Conservation (phyloP, 768 basidiomycete genomes). For the Phylloporus rhodoxanthus region DNA sequence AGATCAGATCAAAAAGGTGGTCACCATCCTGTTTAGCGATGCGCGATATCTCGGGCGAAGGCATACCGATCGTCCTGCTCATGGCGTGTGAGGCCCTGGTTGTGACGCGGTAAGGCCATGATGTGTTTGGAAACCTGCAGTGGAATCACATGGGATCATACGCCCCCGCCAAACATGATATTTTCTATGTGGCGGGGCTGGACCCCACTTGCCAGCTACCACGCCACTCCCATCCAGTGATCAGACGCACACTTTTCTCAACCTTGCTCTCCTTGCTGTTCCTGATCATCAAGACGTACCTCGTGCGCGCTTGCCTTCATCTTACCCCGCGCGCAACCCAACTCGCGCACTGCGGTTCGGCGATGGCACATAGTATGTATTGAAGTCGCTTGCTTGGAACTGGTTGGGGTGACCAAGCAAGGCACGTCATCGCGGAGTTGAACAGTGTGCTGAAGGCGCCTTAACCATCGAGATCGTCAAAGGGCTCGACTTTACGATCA, state of each 20-base stretch:
- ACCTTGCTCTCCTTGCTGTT: slow-evolving; percentile 49
- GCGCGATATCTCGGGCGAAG: too few species aligned
- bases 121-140: too few species aligned
- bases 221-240: slow-evolving; percentile 25
- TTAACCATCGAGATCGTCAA: slow-evolving; percentile 55
- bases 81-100: too few species aligned
- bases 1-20: too few species aligned
- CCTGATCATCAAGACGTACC: slow-evolving; percentile 52
- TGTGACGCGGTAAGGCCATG: too few species aligned
- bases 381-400: slow-evolving; percentile 66
- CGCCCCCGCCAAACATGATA: too few species aligned
- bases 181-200: too few species aligned
- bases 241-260: slow-evolving; percentile 27
- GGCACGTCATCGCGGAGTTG: slow-evolving; percentile 55
- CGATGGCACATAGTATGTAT: slow-evolving; percentile 83
- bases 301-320: slow-evolving; percentile 55
- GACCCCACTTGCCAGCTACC: slow-evolving; percentile 11
- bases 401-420: slow-evolving; percentile 48
- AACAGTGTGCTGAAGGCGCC: slow-evolving; percentile 55
- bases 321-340: slow-evolving; percentile 87
- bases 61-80: too few species aligned
- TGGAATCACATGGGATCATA: too few species aligned
- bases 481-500: slow-evolving; percentile 61
- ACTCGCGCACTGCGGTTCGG: slow-evolving; percentile 86
- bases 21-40: too few species aligned